A percentile compares a stretch with the other conserved stretches of the same genome.
Evolutionary conservation across 2,329 filamentous ascomycete species (phyloP).

Genomic region (Zymoseptoria ardabiliae): DNA sequence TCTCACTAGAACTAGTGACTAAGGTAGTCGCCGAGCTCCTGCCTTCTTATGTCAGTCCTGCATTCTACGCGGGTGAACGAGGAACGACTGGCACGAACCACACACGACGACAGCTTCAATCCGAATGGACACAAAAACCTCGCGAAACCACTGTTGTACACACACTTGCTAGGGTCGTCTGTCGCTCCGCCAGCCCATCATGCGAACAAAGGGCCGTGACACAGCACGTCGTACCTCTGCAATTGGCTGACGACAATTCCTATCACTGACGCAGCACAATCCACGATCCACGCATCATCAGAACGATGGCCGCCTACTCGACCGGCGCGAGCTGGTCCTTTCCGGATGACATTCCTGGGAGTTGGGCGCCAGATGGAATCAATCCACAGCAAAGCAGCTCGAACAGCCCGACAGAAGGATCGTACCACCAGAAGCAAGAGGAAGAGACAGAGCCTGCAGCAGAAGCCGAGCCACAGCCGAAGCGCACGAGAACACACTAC

Average conservation of each 20-base stretch:
- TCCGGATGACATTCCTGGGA: slow-evolving; percentile 38
- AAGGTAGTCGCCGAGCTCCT: no score
- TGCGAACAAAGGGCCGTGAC: slow-evolving; percentile 2
- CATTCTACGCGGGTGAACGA: no score
- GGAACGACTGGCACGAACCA: no score
- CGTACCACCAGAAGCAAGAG: background rate
- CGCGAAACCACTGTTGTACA: background rate
- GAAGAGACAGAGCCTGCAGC: slow-evolving; percentile 9
- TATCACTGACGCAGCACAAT: slow-evolving; percentile 3
- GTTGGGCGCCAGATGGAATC: slow-evolving; percentile 13
- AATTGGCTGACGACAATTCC: background rate
- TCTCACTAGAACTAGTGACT: no score
- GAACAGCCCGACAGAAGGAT: background rate
- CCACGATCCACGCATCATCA: slow-evolving; percentile 1
- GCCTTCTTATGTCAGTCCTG: no score
- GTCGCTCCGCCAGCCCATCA: background rate
- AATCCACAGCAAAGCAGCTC: background rate
- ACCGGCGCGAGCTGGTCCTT: slow-evolving; percentile 40
- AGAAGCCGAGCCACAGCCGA: slow-evolving; percentile 9
- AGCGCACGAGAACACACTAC: slow-evolving; percentile 46
- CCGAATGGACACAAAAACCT: background rate
- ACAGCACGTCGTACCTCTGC: background rate
- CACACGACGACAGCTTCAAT: no score
- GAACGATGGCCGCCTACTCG: slow-evolving; percentile 35
- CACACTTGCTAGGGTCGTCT: background rate